Evolutionary conservation across 2,329 filamentous ascomycete species (phyloP).

Genomic region (Trichophyton rubrum): DNA sequence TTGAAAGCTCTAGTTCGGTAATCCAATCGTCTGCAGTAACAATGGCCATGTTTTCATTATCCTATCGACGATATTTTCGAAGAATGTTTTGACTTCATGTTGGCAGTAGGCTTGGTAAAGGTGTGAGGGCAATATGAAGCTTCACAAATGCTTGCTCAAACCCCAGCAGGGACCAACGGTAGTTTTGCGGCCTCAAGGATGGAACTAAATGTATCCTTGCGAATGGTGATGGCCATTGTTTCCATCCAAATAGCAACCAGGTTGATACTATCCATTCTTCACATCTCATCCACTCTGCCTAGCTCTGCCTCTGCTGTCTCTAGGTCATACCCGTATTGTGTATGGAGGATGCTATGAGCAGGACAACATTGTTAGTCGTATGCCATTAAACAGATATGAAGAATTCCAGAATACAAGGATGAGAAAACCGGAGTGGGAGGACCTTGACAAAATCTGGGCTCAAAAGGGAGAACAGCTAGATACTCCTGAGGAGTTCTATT

Average conservation of each 20-base stretch:
- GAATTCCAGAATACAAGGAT: conserved; percentile 27
- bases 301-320: no score
- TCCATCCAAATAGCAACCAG: neutral
- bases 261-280: neutral
- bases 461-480: neutral
- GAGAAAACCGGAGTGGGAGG: conserved; percentile 30
- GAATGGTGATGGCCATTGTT: conserved; percentile 15
- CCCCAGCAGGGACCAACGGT: conserved; percentile 21
- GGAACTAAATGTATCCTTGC: conserved; percentile 16
- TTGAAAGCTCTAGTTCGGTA: neutral
- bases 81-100: neutral
- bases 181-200: conserved; percentile 16
- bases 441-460: conserved; percentile 13
- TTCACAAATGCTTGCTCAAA: conserved; percentile 25
- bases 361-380: conserved; percentile 23
- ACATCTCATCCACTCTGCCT: conserved; percentile 5
- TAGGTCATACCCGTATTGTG: conserved; percentile 30
- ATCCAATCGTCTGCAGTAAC: no score
- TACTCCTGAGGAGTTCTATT: neutral
- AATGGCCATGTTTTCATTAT: neutral
- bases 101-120: neutral
- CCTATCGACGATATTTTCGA: neutral
- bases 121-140: conserved; percentile 13
- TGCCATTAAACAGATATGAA: conserved; percentile 27
- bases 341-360: conserved; percentile 29